Evolutionary conservation across 306 rosid genomes (phyloP).

Genomic region (Malus orientalis): DNA sequence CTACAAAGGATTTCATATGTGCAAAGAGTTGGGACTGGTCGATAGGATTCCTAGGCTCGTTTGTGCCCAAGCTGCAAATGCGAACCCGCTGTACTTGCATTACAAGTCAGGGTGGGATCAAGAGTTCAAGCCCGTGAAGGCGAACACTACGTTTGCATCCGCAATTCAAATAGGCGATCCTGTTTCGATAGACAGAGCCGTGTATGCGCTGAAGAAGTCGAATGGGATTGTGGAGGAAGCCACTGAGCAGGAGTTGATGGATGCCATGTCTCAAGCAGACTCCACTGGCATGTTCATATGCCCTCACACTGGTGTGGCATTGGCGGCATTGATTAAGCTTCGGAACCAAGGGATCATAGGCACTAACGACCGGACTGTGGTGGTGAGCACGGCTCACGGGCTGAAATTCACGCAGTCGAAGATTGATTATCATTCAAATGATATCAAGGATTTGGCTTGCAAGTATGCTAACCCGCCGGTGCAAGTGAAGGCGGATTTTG

Average conservation of each 20-base stretch:
- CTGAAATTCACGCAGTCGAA: slow-evolving; percentile 83
- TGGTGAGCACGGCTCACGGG: slow-evolving; percentile 88
- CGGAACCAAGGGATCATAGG: slow-evolving; percentile 62
- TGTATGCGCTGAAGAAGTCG: slow-evolving; percentile 57
- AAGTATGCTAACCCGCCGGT: slow-evolving; percentile 65
- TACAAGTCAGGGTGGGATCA: slow-evolving; percentile 65
- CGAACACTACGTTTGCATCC: slow-evolving; percentile 60
- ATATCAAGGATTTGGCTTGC: slow-evolving; percentile 71
- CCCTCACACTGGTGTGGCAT: slow-evolving; percentile 92
- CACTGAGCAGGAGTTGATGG: slow-evolving; percentile 84
- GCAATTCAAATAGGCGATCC: slow-evolving; percentile 91
- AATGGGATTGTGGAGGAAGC: slow-evolving; percentile 90
- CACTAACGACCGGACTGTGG: slow-evolving; percentile 66
- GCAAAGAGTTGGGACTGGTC: slow-evolving; percentile 69
- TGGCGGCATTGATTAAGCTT: slow-evolving; percentile 65
- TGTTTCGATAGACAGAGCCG: slow-evolving; percentile 80
- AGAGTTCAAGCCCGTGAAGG: slow-evolving; percentile 53
- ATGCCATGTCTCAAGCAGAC: slow-evolving; percentile 76
- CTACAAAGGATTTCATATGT: slow-evolving; percentile 76
- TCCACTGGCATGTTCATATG: slow-evolving; percentile 85
- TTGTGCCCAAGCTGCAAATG: slow-evolving; percentile 90
- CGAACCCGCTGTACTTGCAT: slow-evolving; percentile 60
- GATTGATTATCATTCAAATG: slow-evolving; percentile 66
- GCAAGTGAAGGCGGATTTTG: slow-evolving; percentile 76
- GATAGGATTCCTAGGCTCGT: slow-evolving; percentile 80